Base-by-base conservation (phyloP, 148 eudicot genomes). In the Selenicereus undatus region DNA sequence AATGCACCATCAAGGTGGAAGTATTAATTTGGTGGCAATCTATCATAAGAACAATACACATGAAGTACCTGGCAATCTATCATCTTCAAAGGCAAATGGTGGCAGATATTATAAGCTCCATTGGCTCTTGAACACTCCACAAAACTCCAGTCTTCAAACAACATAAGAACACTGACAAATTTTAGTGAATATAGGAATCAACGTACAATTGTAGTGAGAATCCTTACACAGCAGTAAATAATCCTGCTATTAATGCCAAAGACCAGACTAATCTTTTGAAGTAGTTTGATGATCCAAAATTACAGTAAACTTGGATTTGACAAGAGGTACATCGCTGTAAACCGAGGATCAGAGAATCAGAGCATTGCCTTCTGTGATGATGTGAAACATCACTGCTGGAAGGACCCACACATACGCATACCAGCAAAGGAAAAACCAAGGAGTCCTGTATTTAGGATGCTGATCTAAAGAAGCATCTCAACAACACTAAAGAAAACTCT, bases 31-130 rank as follows among this genome's bases (percentile, higher is more conserved):
- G n/a, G n/a, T n/a, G n/a, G n/a, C n/a, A n/a, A n/a, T n/a, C n/a
- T n/a, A n/a, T n/a, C n/a, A n/a, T n/a, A n/a, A n/a, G n/a, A n/a
- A 22, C 0, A 64, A 64, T 64, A 13, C 27, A 64, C 3, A 8
- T 64, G n/a, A 71, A 54, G 29, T 80, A 71, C 50, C 76, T 72
- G 76, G 9, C n/a, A 52, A 70, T 29, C 18, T 79, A 8, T 71
- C 74, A 71, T 71, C 35, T n/a, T 30, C 21, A 30, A 6, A 6
- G 70, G 48, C 48, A 79, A 66, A 62, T 27, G 52, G 24, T 50
- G 22, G 29, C 75, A 78, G 65, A 78, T 21, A 78, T 26, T 58
- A 71, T 24, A 71, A 52, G 50, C 48, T 70, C 64, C n/a, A 11
- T 2, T 21, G 50, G 42, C 56, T 50, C 45, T n/a, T 48, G 62